Base-by-base conservation (phyloP, 306 rosid species). In the Begonia loranthoides region DNA sequence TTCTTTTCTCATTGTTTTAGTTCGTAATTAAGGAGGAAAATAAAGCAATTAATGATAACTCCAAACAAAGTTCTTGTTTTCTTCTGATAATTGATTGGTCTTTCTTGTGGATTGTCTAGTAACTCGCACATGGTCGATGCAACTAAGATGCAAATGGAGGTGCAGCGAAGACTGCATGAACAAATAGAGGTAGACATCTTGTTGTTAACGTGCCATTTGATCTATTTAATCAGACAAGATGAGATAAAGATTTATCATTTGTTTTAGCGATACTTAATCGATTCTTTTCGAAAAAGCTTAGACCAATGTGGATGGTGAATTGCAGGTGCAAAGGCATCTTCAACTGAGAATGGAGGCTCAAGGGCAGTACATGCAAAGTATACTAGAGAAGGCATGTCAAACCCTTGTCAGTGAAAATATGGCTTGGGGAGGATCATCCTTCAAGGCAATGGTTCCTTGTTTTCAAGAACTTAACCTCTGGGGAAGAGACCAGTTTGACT, bases 141-240 rank as follows among this genome's bases (percentile, higher is more conserved):
- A 15, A 77, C 72, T 59, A 90, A 95, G 94, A 84, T 90, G 99
- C 99, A 86, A 78, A 90, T 90, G 76, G 99, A 90, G 86, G 95
- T 90, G 82, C 95, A 90, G 66, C 72, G 99, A 82, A 82, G 95
- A 66, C 58, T 90, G 56, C 94, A 86, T 59, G 99, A 90, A 57
- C 99, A 90, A 66, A 68, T 90, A 22, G 99, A 90, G 99, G 97
- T 90, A 76, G 68, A 9, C 2, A 5, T 36, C n/a, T 14, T 46
- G 9, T 7, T 8, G 4, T 28, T 4, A 28, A 28, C 36, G 9
- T 4, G 36, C 36, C 36, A 5, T 28, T 28, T 28, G 36, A 28
- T 28, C 36, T 2, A 19, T 19, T 19, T 19, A 19, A 19, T 19
- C 22, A 19, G 3, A 19, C 22, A 19, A 19, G 22, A 19, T 4